A percentile compares a stretch with the other conserved stretches of the same genome.
These are phyloP conservation scores for Linaria vulgaris DNA, from an alignment of 257 asterid species.

Conservation along the genomic window DNA sequence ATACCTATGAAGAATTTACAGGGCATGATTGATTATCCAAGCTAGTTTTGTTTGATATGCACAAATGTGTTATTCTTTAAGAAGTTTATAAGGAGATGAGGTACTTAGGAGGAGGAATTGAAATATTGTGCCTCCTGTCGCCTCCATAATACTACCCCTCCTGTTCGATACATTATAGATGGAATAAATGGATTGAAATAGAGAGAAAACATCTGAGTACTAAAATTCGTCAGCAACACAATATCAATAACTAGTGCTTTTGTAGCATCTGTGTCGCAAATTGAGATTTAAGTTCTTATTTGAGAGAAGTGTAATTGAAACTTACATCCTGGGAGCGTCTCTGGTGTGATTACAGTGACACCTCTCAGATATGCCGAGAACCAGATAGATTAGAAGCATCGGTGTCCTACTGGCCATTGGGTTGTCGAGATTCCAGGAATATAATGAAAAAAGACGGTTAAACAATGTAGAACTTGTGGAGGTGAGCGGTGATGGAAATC, in stretches of 20 bases:
- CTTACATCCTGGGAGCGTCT: not conserved
- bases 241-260: conserved; percentile 4
- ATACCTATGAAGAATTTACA: not conserved
- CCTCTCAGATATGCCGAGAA: not conserved
- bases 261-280: conserved; percentile 3
- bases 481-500: not conserved
- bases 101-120: not conserved
- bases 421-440: not conserved
- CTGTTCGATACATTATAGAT: not conserved
- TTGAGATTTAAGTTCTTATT: conserved; percentile 3
- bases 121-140: not conserved
- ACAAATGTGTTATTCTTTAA: conserved; percentile 7
- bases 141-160: not conserved
- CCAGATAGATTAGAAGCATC: not conserved
- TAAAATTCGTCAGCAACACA: not conserved
- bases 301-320: not conserved
- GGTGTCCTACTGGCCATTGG: not conserved
- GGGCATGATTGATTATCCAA: not conserved
- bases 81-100: not conserved
- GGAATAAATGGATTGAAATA: not conserved
- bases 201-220: not conserved
- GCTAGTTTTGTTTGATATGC: not conserved
- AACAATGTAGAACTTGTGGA: not conserved
- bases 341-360: not conserved
- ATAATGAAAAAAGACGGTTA: not conserved